phyloP scores from a whole-genome alignment of 2,329 filamentous ascomycete genomes.

The Lomentospora prolificans region DNA sequence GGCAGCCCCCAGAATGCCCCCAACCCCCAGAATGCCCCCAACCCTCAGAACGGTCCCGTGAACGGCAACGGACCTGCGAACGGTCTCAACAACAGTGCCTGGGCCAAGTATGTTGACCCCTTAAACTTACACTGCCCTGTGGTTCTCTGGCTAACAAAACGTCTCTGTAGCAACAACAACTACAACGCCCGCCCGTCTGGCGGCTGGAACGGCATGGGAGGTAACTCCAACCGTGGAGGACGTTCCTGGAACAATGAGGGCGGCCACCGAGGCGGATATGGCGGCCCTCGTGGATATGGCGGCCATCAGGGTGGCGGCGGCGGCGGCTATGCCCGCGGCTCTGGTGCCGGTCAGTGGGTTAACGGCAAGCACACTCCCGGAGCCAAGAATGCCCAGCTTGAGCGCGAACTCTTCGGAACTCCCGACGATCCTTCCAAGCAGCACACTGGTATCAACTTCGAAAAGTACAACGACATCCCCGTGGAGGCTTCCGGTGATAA shows the following conservation, averaged over 20 bases:
- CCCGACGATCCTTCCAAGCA: constrained; percentile 90
- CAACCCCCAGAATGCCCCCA: constrained; percentile 33
- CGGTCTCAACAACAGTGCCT: constrained; percentile 54
- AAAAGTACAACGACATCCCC: constrained; percentile 99
- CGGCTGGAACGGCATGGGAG: constrained; percentile 11
- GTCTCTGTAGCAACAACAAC: constrained; percentile 40
- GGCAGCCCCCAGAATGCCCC: constrained; percentile 16
- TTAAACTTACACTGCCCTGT: no score
- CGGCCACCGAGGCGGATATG: constrained; percentile 28
- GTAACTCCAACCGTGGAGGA: constrained; percentile 24
- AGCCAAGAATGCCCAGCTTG: constrained; percentile 75
- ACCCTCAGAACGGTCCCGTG: constrained; percentile 22
- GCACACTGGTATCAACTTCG: constrained; percentile 98
- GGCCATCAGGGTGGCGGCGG: constrained; percentile 37
- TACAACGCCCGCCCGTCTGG: constrained; percentile 27
- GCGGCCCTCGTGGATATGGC: constrained; percentile 18
- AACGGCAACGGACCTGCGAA: constrained; percentile 22
- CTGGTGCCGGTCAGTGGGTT: constrained; percentile 91
- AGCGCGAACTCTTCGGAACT: constrained; percentile 91
- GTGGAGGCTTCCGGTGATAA: constrained; percentile 93
- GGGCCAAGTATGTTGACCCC: constrained; percentile 44
- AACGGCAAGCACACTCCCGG: constrained; percentile 95
- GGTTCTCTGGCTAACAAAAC: no score
- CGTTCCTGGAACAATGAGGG: constrained; percentile 20
- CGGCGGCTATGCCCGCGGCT: constrained; percentile 53